Base-by-base conservation (phyloP, 2,329 filamentous ascomycete genomes). In the Microcyclospora tardicrescens region DNA sequence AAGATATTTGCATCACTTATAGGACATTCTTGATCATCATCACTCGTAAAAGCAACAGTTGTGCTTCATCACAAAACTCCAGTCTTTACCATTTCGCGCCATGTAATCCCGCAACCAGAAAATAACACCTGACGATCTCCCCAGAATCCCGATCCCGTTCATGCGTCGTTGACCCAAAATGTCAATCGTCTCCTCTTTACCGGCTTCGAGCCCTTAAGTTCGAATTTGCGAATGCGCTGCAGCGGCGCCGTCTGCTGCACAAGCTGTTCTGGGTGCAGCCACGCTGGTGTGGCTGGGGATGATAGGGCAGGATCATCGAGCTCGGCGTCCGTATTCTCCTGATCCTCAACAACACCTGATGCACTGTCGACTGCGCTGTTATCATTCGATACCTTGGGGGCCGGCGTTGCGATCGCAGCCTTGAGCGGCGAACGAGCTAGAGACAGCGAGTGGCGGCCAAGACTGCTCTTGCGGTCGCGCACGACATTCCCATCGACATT, bases 161-260 rank as follows among this genome's bases (percentile, higher is more conserved):
- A 24, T 24, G 19, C 19, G 19, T 24, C 19, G 8, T 24, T 24
- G 4, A 24, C 19, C 19, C 19, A 24, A 24, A 24, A 24, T 8
- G 19, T 24, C 19, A 24, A 24, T 5, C 19, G 19, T 8, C 19
- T 24, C 19, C 19, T 4, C 19, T 24, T 24, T 8, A 24, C 19
- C 19, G 19, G 19, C 19, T 24, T 24, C 19, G 19, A 5, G 19
- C 43, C 45, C 14, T 43, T 49, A 12, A 55, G 36, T 14, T 56
- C 54, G 36, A 59, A 44, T 48, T 54, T 58, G 38, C 45, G 45
- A 13, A 58, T 44, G 19, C 52, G 53, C 11, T 58, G 55, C 29
- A 55, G 46, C 15, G 58, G 57, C 38, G 55, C 56, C 33, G 57
- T 60, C 45, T 55, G 53, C 43, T 59, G 57, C 16, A 58, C 42